Percentiles rank a stretch among this genome's conserved stretches.
Evolutionary conservation across 495 filamentous ascomycete genomes (phyloP).

Genomic region (Physcia stellaris): DNA sequence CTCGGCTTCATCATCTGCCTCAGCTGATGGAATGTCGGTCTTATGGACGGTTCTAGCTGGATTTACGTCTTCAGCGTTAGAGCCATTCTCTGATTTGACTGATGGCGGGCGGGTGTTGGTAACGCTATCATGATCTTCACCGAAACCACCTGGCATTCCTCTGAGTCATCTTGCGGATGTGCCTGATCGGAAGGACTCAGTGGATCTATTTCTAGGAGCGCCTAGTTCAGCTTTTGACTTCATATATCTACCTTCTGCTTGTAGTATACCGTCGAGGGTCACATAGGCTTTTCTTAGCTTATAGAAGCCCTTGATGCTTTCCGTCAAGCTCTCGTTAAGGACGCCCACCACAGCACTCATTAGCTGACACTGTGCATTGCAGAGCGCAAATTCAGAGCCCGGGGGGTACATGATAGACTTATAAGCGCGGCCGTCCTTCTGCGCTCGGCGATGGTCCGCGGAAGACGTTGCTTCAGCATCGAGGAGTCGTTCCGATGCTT

Average conservation of each 20-base stretch:
- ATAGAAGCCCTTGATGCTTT: constrained; percentile 84
- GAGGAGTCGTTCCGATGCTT: constrained; percentile 56
- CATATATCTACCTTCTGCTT: constrained; percentile 47
- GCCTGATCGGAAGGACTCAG: constrained; percentile 15
- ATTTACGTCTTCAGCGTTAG: neutral
- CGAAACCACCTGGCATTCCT: constrained; percentile 12
- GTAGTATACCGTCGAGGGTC: constrained; percentile 62
- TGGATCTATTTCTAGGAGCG: constrained; percentile 16
- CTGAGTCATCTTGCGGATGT: constrained; percentile 9
- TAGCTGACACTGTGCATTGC: constrained; percentile 66
- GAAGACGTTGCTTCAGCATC: constrained; percentile 71
- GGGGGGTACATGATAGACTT: constrained; percentile 58
- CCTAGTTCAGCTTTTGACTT: constrained; percentile 17
- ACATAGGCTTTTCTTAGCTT: constrained; percentile 82
- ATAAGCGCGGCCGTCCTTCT: constrained; percentile 36
- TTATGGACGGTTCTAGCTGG: neutral
- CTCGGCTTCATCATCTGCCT: constrained; percentile 25
- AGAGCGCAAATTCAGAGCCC: constrained; percentile 74
- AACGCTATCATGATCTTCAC: neutral
- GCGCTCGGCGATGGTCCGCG: constrained; percentile 62
- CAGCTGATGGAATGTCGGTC: neutral
- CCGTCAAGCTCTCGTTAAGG: constrained; percentile 84
- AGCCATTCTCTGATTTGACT: neutral
- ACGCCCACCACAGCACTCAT: constrained; percentile 84
- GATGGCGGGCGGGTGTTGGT: too few species aligned